A percentile compares a stretch with the other conserved stretches of the same genome.
Evolutionary conservation across 352 stramenopile species (phyloP).

Genomic region (Detonula confervacea): DNA sequence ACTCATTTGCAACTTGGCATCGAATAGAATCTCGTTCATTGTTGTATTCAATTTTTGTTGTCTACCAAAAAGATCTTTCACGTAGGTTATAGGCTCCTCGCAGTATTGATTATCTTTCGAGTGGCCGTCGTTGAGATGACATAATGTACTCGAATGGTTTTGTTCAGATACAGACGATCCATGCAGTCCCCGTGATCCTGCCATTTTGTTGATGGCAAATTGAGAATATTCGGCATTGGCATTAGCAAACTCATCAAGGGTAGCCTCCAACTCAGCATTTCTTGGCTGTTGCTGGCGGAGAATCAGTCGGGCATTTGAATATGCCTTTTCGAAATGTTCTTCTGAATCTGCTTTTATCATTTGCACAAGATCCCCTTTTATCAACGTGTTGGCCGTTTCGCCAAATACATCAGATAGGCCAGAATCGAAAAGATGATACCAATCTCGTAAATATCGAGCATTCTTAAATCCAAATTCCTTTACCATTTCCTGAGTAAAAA

Average conservation of each 20-base stretch:
- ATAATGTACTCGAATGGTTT: slow-evolving; percentile 17
- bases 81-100: not conserved
- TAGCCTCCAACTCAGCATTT: not conserved
- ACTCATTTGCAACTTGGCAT: not conserved
- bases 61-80: not conserved
- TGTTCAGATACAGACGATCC: slow-evolving; percentile 2
- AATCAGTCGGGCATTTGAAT: not conserved
- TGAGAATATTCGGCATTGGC: not conserved
- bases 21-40: not conserved
- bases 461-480: slow-evolving; percentile 34
- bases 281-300: not conserved
- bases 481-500: slow-evolving; percentile 41
- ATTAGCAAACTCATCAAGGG: not conserved
- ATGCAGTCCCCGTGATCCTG: slow-evolving; percentile 4
- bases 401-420: slow-evolving; percentile 30
- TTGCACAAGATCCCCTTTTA: slow-evolving; percentile 20
- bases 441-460: slow-evolving; percentile 31
- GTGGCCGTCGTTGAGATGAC: slow-evolving; percentile 12
- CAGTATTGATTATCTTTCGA: slow-evolving; percentile 12
- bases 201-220: slow-evolving; percentile 2
- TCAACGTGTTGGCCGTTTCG: slow-evolving; percentile 6
- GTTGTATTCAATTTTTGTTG: not conserved
- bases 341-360: slow-evolving; percentile 29
- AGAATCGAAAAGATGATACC: slow-evolving; percentile 43
- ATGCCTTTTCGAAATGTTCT: not conserved